Evolutionary conservation across 2,329 filamentous ascomycete species (phyloP).

Genomic region (Cladophialophora psammophila): DNA sequence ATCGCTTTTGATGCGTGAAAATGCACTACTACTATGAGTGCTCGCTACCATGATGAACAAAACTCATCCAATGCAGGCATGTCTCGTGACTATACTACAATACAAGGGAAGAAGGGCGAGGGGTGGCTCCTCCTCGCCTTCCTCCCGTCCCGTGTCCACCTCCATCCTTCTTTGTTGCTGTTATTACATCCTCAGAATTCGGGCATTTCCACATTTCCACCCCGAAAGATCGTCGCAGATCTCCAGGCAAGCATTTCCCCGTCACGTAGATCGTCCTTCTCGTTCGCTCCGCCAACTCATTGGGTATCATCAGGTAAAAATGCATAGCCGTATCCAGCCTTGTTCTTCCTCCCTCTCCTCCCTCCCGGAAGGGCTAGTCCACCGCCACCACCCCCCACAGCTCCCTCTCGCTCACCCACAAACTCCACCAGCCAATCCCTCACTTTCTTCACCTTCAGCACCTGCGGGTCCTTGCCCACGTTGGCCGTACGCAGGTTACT

Average conservation of each 20-base stretch:
- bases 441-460: constrained; percentile 71
- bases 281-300: constrained; percentile 26
- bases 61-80: constrained; percentile 6
- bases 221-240: constrained; percentile 15
- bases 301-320: constrained; percentile 52
- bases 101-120: constrained; percentile 16
- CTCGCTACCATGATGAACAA: not conserved
- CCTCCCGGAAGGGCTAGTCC: constrained; percentile 18
- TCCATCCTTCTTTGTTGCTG: constrained; percentile 13
- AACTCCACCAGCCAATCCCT: constrained; percentile 78
- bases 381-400: constrained; percentile 35
- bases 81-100: constrained; percentile 25
- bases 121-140: not conserved
- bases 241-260: not conserved
- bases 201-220: not conserved
- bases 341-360: constrained; percentile 23
- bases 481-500: constrained; percentile 55
- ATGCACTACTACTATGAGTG: not conserved
- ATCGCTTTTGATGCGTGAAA: not conserved
- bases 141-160: not conserved
- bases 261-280: constrained; percentile 28
- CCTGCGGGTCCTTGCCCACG: constrained; percentile 55
- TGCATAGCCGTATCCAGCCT: constrained; percentile 21
- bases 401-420: constrained; percentile 55
- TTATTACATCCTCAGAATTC: constrained; percentile 27